A percentile compares a stretch with the other conserved stretches of the same genome.
phyloP scores from a whole-genome alignment of 441 rosid species.

The Geranium incanum region DNA sequence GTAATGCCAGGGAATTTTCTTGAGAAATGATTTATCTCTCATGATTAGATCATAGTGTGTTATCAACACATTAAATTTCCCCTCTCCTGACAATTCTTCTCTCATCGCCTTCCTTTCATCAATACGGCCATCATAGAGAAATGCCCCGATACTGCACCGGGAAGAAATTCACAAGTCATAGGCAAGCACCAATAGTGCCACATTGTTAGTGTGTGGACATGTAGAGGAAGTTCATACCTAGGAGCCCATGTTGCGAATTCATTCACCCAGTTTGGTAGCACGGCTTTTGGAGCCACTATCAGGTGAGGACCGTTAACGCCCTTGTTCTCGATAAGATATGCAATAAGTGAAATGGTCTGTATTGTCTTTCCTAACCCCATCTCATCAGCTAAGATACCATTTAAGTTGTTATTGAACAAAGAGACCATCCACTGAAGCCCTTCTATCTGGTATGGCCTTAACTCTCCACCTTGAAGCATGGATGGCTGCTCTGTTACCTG shows the following conservation, averaged over 20 bases:
- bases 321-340: slow-evolving; percentile 85
- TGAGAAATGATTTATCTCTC: slow-evolving; percentile 89
- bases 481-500: slow-evolving; percentile 97
- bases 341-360: slow-evolving; percentile 88
- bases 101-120: slow-evolving; percentile 87
- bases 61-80: slow-evolving; percentile 69
- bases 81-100: slow-evolving; percentile 59
- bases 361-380: slow-evolving; percentile 99
- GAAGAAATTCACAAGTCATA: slow-evolving; percentile 25
- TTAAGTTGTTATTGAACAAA: slow-evolving; percentile 87
- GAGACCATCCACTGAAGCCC: slow-evolving; percentile 99
- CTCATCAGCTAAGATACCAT: slow-evolving; percentile 99
- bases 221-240: slow-evolving; percentile 36
- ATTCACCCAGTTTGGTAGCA: slow-evolving; percentile 88
- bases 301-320: slow-evolving; percentile 81
- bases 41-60: slow-evolving; percentile 95
- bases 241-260: slow-evolving; percentile 96
- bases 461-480: slow-evolving; percentile 87
- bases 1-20: slow-evolving; percentile 80
- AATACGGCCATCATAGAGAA: slow-evolving; percentile 94
- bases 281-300: slow-evolving; percentile 99
- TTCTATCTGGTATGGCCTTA: slow-evolving; percentile 87
- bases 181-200: slow-evolving; percentile 9
- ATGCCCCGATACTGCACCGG: slow-evolving; percentile 65
- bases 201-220: not conserved